Percentiles rank a stretch among this genome's conserved stretches.
These are phyloP conservation scores for Eragrostis tef DNA, from an alignment of 202 grass and related monocot species.

Conservation along the genomic window DNA sequence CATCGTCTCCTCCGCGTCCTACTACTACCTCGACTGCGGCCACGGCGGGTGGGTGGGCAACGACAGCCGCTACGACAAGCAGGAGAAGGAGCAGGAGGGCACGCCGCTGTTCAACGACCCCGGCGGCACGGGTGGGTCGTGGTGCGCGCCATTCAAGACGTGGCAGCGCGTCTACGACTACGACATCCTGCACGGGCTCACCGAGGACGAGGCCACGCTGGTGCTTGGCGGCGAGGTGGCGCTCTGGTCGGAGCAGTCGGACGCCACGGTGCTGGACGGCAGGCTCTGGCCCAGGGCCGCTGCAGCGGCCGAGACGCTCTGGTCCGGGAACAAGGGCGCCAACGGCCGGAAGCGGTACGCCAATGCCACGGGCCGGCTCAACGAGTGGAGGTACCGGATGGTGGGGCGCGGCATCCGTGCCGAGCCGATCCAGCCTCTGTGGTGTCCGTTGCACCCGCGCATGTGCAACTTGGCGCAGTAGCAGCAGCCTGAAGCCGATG, in stretches of 20 bases:
- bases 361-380: conserved; percentile 73
- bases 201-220: conserved; percentile 59
- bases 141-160: conserved; percentile 90
- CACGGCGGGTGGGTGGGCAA: conserved; percentile 87
- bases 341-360: conserved; percentile 76
- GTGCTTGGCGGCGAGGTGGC: conserved; percentile 92
- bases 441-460: conserved; percentile 69
- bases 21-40: conserved; percentile 98
- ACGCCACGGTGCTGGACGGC: conserved; percentile 69
- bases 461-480: conserved; percentile 85
- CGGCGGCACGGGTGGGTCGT: conserved; percentile 80
- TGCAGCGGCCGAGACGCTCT: conserved; percentile 77
- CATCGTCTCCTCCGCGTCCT: conserved; percentile 84
- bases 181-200: conserved; percentile 91
- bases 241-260: conserved; percentile 92
- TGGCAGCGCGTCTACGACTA: conserved; percentile 98
- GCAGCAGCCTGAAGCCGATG: neutral
- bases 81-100: conserved; percentile 70
- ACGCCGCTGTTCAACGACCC: conserved; percentile 76
- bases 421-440: conserved; percentile 85
- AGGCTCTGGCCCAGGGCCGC: conserved; percentile 81
- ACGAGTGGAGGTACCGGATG: conserved; percentile 81
- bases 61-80: conserved; percentile 91
- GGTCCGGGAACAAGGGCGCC: conserved; percentile 82
- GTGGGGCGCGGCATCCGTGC: conserved; percentile 77